These are phyloP conservation scores for Exophiala oligosperma DNA, from an alignment of 2,329 filamentous ascomycete genomes.

Conservation along the genomic window DNA sequence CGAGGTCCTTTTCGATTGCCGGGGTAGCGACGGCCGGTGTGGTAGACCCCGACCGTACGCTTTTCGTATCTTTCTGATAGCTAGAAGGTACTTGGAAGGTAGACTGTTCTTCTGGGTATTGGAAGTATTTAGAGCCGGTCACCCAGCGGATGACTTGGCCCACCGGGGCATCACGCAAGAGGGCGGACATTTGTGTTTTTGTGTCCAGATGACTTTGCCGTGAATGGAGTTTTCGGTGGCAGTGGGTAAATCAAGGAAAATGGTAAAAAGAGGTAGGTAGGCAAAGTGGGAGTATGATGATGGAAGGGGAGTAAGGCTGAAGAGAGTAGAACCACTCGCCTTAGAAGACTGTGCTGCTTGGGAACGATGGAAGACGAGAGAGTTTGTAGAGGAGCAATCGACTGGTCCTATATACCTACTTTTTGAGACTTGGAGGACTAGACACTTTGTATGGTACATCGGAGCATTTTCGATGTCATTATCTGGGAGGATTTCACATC, in stretches of 20 bases:
- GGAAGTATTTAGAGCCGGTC: conserved; percentile 43
- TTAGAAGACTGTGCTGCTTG: neutral
- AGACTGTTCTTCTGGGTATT: conserved; percentile 46
- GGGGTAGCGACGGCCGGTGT: conserved; percentile 7
- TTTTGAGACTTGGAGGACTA: no score
- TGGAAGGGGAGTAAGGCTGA: neutral
- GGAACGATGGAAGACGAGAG: no score
- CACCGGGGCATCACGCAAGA: conserved; percentile 46
- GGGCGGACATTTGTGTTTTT: conserved; percentile 15
- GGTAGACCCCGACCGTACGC: conserved; percentile 6
- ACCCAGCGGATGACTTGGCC: conserved; percentile 48
- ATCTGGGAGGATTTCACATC: no score
- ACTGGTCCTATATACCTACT: no score
- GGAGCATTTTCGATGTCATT: no score
- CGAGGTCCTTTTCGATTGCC: conserved; percentile 15
- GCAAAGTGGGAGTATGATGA: neutral
- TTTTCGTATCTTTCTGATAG: conserved; percentile 11
- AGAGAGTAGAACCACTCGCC: neutral
- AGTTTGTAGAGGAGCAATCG: no score
- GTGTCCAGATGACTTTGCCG: no score
- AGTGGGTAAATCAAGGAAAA: no score
- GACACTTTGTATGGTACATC: no score
- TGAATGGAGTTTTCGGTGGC: no score
- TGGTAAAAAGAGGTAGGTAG: neutral
- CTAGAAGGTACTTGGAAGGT: conserved; percentile 32